Evolutionary conservation across 78 protist species (phyloP), one percentile per base, ranked within the genome.

Genomic region (Dictyostelium citrinum): DNA sequence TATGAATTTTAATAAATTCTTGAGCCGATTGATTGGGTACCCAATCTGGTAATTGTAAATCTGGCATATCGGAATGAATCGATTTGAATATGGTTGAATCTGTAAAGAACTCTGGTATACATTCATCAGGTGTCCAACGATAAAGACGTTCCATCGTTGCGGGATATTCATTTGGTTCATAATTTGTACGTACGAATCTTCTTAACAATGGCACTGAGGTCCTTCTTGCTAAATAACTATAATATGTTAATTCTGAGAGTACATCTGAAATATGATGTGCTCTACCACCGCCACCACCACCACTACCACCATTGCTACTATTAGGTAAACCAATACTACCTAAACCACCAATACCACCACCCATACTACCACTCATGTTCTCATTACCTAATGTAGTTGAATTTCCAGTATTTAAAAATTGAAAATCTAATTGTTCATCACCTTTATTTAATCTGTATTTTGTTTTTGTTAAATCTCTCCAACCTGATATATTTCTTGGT

Each of bases 101-200:
- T 8, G 82, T 83, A 83, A 71, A 97, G 67, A 97, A 97, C 83
- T 97, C 98, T 2, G 98, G 98, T 12, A 97, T 97, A 91, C 95
- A 91, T 93, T 97, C 98, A 58, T 97, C 98, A 0, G 98, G 98
- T 14, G 98, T 83, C 97, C 96, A 96, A 14, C 83, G 83, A 82
- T 93, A 97, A 81, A 97, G 58, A 41, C 97, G 33, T 12, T 96
- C 95, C 96, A 97, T 90, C 1, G 96, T 43, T 24, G 70, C 1
- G 16, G 98, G 98, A 51, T 96, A 97, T 51, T 97, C 98, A 43
- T 85, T 51, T 20, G 98, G 98, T 68, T 82, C 95, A 76, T 78
- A 97, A 61, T 78, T 82, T 58, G 94, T 5, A 27, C 98, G 96
- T 17, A 97, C 98, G 70, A 94, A 74, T 39, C 93, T 39, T 29